phyloP scores from a whole-genome alignment of 148 eudicot genomes.

The Amaranthus palmeri region DNA sequence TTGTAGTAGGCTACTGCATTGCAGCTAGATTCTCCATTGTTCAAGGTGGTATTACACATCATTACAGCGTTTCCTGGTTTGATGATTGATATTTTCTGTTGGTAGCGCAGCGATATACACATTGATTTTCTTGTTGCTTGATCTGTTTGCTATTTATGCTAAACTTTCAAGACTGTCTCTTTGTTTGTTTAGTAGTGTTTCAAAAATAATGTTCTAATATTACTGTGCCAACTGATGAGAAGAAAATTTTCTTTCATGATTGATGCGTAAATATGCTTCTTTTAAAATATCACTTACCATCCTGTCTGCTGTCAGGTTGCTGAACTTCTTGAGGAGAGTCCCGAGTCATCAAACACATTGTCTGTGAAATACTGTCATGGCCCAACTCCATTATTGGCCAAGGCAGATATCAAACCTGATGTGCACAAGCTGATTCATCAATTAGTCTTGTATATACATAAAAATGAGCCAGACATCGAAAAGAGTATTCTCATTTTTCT shows the following conservation, averaged over 20 bases:
- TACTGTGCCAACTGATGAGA: neutral
- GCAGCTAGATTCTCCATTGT: neutral
- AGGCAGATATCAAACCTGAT: constrained; percentile 52
- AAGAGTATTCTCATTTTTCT: constrained; percentile 89
- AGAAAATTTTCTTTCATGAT: neutral
- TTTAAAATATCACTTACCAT: constrained; percentile 1
- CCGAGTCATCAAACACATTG: constrained; percentile 33
- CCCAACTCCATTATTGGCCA: constrained; percentile 45
- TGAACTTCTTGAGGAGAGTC: constrained; percentile 54
- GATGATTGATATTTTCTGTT: neutral
- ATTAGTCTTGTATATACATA: constrained; percentile 64
- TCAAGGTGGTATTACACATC: neutral
- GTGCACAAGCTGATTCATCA: constrained; percentile 71
- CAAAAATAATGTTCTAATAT: neutral
- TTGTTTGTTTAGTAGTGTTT: neutral
- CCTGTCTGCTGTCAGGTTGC: constrained; percentile 40
- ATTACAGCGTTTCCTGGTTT: neutral
- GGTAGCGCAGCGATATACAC: neutral
- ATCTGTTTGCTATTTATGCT: neutral
- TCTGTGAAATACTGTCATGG: constrained; percentile 68
- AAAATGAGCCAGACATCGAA: constrained; percentile 77
- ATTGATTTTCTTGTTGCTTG: neutral
- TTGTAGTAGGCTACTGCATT: neutral
- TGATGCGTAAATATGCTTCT: neutral
- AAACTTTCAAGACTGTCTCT: neutral